These are phyloP conservation scores for Gastrolobium bilobum DNA, from an alignment of 306 rosid species.

Conservation along the genomic window DNA sequence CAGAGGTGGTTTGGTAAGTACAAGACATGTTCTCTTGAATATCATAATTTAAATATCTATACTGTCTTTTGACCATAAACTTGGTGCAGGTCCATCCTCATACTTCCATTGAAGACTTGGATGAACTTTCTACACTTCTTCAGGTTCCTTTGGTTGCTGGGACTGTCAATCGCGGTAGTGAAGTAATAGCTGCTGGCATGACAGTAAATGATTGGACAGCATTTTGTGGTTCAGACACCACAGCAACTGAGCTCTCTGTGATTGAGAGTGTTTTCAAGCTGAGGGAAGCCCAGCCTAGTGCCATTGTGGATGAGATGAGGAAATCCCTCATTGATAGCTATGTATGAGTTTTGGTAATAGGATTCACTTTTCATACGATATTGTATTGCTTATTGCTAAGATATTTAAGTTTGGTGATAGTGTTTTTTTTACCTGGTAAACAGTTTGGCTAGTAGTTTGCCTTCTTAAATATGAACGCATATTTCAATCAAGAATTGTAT, in stretches of 20 bases:
- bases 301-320: constrained; percentile 83
- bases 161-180: constrained; percentile 85
- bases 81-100: constrained; percentile 86
- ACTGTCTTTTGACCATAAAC: constrained; percentile 1
- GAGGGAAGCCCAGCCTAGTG: constrained; percentile 77
- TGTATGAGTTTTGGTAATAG: constrained; percentile 53
- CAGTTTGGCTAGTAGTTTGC: not conserved
- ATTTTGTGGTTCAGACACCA: constrained; percentile 90
- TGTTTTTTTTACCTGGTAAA: not conserved
- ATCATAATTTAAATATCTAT: not conserved
- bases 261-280: constrained; percentile 85
- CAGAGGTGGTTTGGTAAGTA: constrained; percentile 87
- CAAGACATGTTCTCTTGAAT: not conserved
- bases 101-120: constrained; percentile 86
- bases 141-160: constrained; percentile 91
- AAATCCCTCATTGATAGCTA: constrained; percentile 77
- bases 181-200: constrained; percentile 81
- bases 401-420: not conserved
- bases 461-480: constrained; percentile 3
- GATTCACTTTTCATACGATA: not conserved
- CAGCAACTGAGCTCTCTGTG: constrained; percentile 90
- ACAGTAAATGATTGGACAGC: constrained; percentile 91
- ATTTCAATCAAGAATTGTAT: constrained; percentile 34
- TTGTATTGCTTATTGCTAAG: not conserved
- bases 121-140: constrained; percentile 87